Evolutionary conservation across 225 moss, liverwort and hornwort species (phyloP).

Genomic region (Pleurozium schreberi): DNA sequence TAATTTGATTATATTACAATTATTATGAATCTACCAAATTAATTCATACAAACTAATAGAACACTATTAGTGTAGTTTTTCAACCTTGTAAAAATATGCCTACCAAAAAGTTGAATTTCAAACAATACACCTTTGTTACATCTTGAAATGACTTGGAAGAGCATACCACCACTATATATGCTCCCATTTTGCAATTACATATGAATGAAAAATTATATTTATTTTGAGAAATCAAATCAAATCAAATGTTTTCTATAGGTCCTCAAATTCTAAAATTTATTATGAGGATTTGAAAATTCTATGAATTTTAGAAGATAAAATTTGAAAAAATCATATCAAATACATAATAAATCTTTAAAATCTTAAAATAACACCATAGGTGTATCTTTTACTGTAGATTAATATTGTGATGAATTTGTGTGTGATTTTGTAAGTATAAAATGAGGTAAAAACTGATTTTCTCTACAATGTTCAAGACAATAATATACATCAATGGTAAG

Average conservation of each 20-base stretch:
- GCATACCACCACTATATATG: neutral
- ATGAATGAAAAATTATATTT: neutral
- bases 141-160: neutral
- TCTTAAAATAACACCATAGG: neutral
- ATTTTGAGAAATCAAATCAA: neutral
- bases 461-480: fast-evolving
- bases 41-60: neutral
- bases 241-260: neutral
- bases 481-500: neutral
- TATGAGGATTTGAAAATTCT: neutral
- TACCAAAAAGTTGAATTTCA: neutral
- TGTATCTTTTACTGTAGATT: neutral
- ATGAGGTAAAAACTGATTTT: too few relatives aligned
- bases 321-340: neutral
- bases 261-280: neutral
- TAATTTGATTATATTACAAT: neutral
- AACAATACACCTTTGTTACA: neutral
- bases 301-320: neutral
- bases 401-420: neutral
- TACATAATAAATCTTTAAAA: neutral
- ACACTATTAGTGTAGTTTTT: neutral
- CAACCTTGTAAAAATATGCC: neutral
- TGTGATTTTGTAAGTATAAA: neutral
- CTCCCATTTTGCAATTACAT: neutral
- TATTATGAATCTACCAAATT: fast-evolving